Base-by-base conservation (phyloP, 2,329 filamentous ascomycete species). In the Aspergillus ibericus region DNA sequence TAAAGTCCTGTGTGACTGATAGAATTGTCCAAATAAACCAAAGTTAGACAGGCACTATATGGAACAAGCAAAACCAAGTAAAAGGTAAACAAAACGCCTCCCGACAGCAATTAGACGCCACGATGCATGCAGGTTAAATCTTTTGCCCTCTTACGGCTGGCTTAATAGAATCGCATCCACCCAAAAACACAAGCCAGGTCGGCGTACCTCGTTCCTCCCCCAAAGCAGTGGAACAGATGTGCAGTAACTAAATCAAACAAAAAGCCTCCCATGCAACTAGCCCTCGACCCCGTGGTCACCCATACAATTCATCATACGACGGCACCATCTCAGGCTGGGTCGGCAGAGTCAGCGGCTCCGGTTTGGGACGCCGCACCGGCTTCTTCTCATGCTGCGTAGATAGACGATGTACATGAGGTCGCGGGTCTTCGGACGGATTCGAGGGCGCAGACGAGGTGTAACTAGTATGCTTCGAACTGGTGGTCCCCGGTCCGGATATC, bases 251-350 rank as follows among this genome's bases (percentile, higher is more conserved):
- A 44, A 20, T 6, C 25, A 53, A 32, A 34, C 36, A 8, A 29
- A 53, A 25, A 20, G 51, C 51, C 51, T 32, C 51, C 51, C 51
- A 53, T 48, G 49, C 32, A 20, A 25, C 34, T 15, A 22, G 34
- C 49, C 36, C 49, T n/a, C 32, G 5, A 38, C 22, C 20, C 15
- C 12, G 32, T 32, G 9, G 13, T 66, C 66, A 76, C 22, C 74
- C 74, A 61, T 74, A 76, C 13, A 76, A 68, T 40, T 76, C 74
- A 60, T 76, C 74, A 42, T 76, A 74, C 13, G 73, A 75, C 8
- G 74, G 74, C 1, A 76, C 74, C 62, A 76, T 59, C 51, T 74
- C 67, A 47, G 70, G 70, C 25, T 56, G 59, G 25, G 59, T 49
- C 32, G 38, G 46, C 40, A 8, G 62, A 48, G n/a, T 68, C 66